Percentiles rank a stretch among this genome's conserved stretches.
Conservation (phyloP, 768 basidiomycete genomes). For the Scleroderma citrinum region DNA sequence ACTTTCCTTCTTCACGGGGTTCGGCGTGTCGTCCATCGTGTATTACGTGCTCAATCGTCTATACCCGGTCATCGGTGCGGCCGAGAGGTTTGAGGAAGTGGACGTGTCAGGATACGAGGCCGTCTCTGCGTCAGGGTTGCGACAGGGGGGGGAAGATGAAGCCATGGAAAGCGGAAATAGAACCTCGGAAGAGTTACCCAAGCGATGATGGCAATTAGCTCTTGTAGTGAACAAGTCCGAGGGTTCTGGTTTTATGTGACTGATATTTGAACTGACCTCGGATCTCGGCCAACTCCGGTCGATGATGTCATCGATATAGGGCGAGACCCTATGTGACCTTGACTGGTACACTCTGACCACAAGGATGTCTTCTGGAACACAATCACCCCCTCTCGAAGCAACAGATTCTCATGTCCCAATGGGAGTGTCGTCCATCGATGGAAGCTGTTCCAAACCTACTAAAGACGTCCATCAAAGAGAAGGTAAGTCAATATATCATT, state of each 20-base stretch:
- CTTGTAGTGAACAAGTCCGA: no score
- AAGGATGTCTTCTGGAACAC: constrained; percentile 33
- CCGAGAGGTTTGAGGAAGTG: constrained; percentile 45
- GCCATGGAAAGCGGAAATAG: neutral
- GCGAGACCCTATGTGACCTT: neutral
- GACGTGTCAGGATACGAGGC: constrained; percentile 39
- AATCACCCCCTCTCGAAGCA: constrained; percentile 51
- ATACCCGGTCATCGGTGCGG: constrained; percentile 54
- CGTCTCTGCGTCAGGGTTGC: neutral
- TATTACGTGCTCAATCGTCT: constrained; percentile 56
- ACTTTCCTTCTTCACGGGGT: constrained; percentile 83
- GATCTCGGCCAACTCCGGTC: constrained; percentile 17
- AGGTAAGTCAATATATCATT: constrained; percentile 24
- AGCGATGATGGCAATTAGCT: neutral
- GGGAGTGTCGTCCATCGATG: constrained; percentile 42
- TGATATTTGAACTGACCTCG: no score
- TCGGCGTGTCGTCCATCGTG: constrained; percentile 58
- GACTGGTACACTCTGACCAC: neutral
- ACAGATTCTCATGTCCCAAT: constrained; percentile 42
- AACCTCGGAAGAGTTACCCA: neutral
- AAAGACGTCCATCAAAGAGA: constrained; percentile 41
- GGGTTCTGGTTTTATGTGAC: no score
- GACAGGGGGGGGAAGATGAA: neutral
- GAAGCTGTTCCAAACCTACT: constrained; percentile 29
- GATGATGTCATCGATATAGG: constrained; percentile 22